Evolutionary conservation across 257 asterid species (phyloP).

Genomic region (Hygrophila difformis): DNA sequence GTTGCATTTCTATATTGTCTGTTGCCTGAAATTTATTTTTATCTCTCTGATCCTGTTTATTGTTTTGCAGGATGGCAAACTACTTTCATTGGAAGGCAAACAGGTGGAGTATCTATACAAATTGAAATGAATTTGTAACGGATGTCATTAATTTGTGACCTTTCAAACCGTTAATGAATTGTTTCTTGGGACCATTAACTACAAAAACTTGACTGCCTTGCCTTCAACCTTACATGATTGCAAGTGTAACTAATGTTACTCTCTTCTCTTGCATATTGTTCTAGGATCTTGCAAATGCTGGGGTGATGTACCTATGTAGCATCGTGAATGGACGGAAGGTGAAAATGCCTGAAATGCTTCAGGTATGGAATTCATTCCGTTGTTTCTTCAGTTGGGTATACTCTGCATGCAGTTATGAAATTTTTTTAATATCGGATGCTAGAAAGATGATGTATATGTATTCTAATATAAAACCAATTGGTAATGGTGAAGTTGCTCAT

Average conservation of each 20-base stretch:
- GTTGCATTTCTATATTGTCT: background rate
- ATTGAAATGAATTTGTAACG: background rate
- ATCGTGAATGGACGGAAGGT: constrained; percentile 43
- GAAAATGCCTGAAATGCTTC: constrained; percentile 55
- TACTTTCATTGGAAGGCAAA: constrained; percentile 59
- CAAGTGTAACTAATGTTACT: too few species aligned
- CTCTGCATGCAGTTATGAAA: too few species aligned
- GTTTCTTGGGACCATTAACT: too few species aligned
- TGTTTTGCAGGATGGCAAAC: constrained; percentile 60
- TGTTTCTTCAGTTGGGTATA: too few species aligned
- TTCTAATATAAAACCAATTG: too few species aligned
- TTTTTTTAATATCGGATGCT: too few species aligned
- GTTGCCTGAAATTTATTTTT: background rate
- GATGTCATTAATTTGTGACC: constrained; percentile 1
- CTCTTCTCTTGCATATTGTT: constrained; percentile 14
- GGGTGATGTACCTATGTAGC: constrained; percentile 63
- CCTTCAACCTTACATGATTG: too few species aligned
- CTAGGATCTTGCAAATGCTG: constrained; percentile 68
- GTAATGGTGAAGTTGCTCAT: too few species aligned
- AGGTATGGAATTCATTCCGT: constrained; percentile 33
- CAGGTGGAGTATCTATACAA: constrained; percentile 41
- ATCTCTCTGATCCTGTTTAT: background rate
- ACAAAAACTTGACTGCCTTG: too few species aligned
- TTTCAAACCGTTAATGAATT: constrained; percentile 2
- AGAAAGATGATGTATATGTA: too few species aligned